Evolutionary conservation across 1,284 basidiomycete genomes (phyloP), one percentile per base, ranked within the genome.

Genomic region (Moesziomyces globuligerus): DNA sequence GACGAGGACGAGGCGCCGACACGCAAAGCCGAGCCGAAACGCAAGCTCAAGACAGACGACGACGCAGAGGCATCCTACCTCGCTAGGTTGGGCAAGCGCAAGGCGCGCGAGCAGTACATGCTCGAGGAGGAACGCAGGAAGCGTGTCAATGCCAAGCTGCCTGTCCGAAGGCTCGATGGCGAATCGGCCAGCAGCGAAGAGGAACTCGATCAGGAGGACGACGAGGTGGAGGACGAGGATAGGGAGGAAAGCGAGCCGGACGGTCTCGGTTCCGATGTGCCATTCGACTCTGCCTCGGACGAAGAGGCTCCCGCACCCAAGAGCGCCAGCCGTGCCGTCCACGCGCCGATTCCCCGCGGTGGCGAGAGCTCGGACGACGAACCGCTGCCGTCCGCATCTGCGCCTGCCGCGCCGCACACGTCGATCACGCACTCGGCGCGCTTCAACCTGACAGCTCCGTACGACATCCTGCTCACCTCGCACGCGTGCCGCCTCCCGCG

Each of bases 371-470:
- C 64, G 13, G 70, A 69, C 11, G 37, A 23, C 2, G 54, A 55
- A 9, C 17, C 37, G 1, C 11, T 43, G 7, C 37, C 50, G 3
- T 34, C 36, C 2, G 5, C 55, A n/a, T 9, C 45, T 4, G 36
- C 45, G 3, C 26, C 48, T 5, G 38, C 54, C 7, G 18, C 40
- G 2, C 53, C 69, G 1, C 55, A 51, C 18, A 69, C 72, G 4
- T 65, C 70, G 13, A 61, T 74, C 56, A 65, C 69, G 10, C 69
- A 74, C 37, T 73, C 75, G 4, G 48, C 61, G 7, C 71, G 75
- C 4, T 77, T 79, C 60, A 75, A 76, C 43, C 50, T 75, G 38
- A 58, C 64, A 3, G 73, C 77, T 28, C 75, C 77, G 4, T 76
- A 74, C 66, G 75, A 75, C 6, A 64, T 79, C 41, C 54, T 74